A percentile compares a stretch with the other conserved stretches of the same genome.
phyloP scores from a whole-genome alignment of 768 basidiomycete species.

The Lentinus brumalis region DNA sequence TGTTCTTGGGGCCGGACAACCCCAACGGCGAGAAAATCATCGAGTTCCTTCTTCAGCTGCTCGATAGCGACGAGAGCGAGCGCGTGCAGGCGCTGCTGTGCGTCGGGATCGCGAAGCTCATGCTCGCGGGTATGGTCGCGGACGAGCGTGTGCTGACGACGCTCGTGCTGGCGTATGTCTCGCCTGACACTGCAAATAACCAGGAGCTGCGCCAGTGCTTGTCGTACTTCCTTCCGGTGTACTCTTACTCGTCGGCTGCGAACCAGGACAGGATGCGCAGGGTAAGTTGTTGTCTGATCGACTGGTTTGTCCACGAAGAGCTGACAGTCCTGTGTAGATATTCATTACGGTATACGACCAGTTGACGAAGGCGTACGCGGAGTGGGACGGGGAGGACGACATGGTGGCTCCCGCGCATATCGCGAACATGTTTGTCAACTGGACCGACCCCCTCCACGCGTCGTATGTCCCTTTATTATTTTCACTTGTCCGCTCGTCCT shows the following conservation, averaged over 20 bases:
- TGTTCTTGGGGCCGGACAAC: slow-evolving; percentile 53
- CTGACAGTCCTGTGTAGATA: slow-evolving; percentile 45
- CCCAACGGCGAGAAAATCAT: slow-evolving; percentile 54
- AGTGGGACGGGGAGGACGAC: slow-evolving; percentile 70
- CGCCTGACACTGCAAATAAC: slow-evolving; percentile 79
- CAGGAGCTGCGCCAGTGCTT: slow-evolving; percentile 85
- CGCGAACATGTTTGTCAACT: slow-evolving; percentile 79
- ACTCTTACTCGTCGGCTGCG: slow-evolving; percentile 73
- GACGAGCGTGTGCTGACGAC: slow-evolving; percentile 65
- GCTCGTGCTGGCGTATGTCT: slow-evolving; percentile 67
- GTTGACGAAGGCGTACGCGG: slow-evolving; percentile 56
- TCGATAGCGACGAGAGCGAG: slow-evolving; percentile 56
- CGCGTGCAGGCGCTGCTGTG: slow-evolving; percentile 73
- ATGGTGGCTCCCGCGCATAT: slow-evolving; percentile 77
- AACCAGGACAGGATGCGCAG: slow-evolving; percentile 78
- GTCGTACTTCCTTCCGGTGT: slow-evolving; percentile 83
- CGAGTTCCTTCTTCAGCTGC: slow-evolving; percentile 61
- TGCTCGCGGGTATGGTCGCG: slow-evolving; percentile 72
- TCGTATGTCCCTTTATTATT: slow-evolving; percentile 47
- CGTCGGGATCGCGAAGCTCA: slow-evolving; percentile 84
- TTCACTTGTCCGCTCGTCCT: slow-evolving; percentile 4
- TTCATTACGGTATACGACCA: slow-evolving; percentile 70
- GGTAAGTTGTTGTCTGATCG: slow-evolving; percentile 43
- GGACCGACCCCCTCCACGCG: slow-evolving; percentile 83
- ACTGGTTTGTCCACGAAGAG: neutral